Base-by-base conservation (phyloP, 345 rosid species). In the Noccaea bulbosa region DNA sequence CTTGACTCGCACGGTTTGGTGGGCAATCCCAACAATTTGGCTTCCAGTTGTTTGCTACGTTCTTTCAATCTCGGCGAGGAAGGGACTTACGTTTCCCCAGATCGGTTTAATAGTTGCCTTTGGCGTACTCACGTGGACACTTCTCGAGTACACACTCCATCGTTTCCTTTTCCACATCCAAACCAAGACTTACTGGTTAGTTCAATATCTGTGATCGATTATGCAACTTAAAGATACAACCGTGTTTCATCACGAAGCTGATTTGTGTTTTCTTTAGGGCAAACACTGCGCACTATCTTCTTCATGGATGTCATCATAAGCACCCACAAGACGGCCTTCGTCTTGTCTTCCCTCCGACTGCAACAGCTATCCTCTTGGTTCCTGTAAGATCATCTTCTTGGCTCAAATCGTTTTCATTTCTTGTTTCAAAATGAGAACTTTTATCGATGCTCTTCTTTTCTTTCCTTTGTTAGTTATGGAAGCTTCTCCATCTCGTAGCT, bases 151-250 rank as follows among this genome's bases (percentile, higher is more conserved):
- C 83, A 70, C 78, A 9, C 81, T 95, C 82, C 99, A 95, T 69
- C 99, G 98, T 43, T 95, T 95, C 75, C 84, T 95, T 71, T 95
- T 95, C 85, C 98, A 95, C 79, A 87, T 95, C 58, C 55, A 90
- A 65, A 95, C 99, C 53, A 84, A 75, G 72, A 88, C 79, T 55
- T 95, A 92, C 59, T 90, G 99, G 99, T 95, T 49, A 77, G 95
- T 73, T 60, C 54, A 6, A 5, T 41, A 50, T 22, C 33, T 7
- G 0, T 58, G 22, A 14, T 27, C 30, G 30, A 27, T 50, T n/a
- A 3, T 73, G 12, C 62, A 56, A 47, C 51, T 38, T 9, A 56
- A 8, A 16, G 30, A 27, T 27, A 7, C 15, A 6, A 5, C 4
- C 0, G 16, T 48, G 47, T 58, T 49, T 40, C 27, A 16, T 30